Evolutionary conservation across 2,329 filamentous ascomycete genomes (phyloP), one percentile per base, ranked within the genome.

Genomic region (Colletotrichum limetticola): DNA sequence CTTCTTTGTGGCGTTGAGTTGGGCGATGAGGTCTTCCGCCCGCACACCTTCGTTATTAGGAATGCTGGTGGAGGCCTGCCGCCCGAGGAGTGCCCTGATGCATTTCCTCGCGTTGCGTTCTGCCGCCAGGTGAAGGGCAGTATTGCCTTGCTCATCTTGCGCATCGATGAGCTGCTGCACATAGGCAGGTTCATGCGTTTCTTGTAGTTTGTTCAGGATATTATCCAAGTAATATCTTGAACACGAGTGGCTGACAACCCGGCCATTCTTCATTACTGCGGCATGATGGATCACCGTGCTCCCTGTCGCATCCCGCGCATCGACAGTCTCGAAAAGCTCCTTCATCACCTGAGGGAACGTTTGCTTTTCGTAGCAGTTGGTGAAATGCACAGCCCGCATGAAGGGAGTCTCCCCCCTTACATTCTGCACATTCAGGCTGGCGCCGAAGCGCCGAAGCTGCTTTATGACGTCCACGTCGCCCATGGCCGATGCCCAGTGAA

Each of bases 401-500:
- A 99, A 90, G 0, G 97, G 96, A 0, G 97, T 98, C 83, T 98
- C 96, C 70, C 93, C 93, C 24, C 91, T 87, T 57, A 90, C 84
- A 69, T 95, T 95, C 66, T 92, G 88, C 3, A 92, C 91, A 35
- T 91, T 90, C 19, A 95, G 87, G 74, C 91, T 91, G 12, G 96
- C 95, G 55, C 94, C 92, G 74, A 95, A 95, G 53, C 91, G 89
- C 77, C 97, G 93, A 22, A 99, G 87, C 81, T 97, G 93, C 81
- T 93, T 95, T 74, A 98, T 94, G 19, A 98, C 94, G 61, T 96
- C 94, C 35, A 98, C 87, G 77, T 98, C 97, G 71, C 97, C 97
- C 96, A 99, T 99, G 28, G 97, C 95, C 66, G 95, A 95, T 22
- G 95, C 97, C 97, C 97, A 99, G 80, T 99, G 97, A 76, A 99